Evolutionary conservation across 129 eudicot species (phyloP).

Genomic region (Flaveria sonorensis): DNA sequence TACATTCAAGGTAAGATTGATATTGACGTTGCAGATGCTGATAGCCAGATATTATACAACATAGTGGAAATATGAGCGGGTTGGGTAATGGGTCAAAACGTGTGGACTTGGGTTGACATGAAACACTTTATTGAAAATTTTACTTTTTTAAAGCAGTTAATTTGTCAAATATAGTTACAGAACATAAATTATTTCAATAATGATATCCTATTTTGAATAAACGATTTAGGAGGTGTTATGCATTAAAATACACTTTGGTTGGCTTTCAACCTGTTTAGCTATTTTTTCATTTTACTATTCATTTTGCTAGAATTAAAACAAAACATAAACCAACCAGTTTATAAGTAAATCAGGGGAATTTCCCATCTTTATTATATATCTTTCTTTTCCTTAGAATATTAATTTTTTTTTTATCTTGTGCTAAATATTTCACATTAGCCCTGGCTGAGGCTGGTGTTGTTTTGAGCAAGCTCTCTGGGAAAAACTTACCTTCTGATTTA

Average conservation of each 20-base stretch:
- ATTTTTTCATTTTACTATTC: not conserved
- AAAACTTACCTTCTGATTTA: constrained; percentile 26
- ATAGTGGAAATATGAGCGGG: not conserved
- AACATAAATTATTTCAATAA: not conserved
- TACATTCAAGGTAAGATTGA: constrained; percentile 71
- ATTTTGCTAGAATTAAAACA: not conserved
- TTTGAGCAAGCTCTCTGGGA: constrained; percentile 62
- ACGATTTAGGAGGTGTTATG: not conserved
- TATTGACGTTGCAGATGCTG: constrained; percentile 19
- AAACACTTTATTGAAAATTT: not conserved
- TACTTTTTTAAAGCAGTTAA: not conserved
- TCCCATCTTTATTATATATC: not conserved
- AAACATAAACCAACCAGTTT: not conserved
- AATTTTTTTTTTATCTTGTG: not conserved
- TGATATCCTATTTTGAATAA: not conserved
- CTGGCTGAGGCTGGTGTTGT: constrained; percentile 88
- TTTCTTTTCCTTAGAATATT: not conserved
- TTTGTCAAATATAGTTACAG: not conserved
- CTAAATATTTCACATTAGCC: constrained; percentile 47
- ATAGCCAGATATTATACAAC: constrained; percentile 6
- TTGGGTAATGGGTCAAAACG: not conserved
- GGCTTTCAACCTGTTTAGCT: not conserved
- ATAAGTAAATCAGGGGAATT: not conserved
- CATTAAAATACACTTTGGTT: not conserved
- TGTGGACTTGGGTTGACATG: not conserved